Evolutionary conservation across 2,329 filamentous ascomycete species (phyloP).

Genomic region (Pestalotiopsis sp.): DNA sequence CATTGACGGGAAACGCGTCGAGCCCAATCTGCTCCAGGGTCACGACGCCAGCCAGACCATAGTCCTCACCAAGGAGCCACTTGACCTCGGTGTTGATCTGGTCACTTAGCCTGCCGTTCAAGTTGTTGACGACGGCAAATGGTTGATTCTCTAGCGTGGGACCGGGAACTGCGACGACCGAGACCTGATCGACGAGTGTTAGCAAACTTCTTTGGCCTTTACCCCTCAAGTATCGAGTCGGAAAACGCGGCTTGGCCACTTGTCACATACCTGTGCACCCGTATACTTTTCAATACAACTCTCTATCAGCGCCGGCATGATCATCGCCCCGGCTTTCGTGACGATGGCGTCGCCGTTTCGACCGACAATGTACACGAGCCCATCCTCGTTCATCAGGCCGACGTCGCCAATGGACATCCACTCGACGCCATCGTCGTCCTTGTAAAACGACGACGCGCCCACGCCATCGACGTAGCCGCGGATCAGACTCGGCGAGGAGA

Average conservation of each 20-base stretch:
- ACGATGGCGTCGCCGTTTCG: conserved; percentile 11
- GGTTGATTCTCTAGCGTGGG: neutral
- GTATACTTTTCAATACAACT: conserved; percentile 17
- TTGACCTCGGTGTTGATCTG: conserved; percentile 3
- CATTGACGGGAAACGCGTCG: conserved; percentile 13
- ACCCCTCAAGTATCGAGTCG: too few relatives aligned
- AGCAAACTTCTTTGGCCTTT: neutral
- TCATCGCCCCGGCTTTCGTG: conserved; percentile 6
- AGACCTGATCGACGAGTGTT: neutral
- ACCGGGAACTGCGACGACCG: neutral
- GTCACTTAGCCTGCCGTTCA: neutral
- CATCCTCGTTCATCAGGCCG: conserved; percentile 11
- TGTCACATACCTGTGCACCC: conserved; percentile 10
- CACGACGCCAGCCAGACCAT: conserved; percentile 10
- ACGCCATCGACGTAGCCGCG: neutral
- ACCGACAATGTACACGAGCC: conserved; percentile 17
- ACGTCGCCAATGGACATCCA: conserved; percentile 19
- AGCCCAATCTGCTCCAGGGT: conserved; percentile 15
- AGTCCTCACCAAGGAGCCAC: conserved; percentile 6
- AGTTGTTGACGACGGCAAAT: neutral
- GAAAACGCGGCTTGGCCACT: neutral
- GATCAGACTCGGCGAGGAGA: neutral
- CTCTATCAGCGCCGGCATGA: conserved; percentile 17
- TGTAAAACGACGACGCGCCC: neutral
- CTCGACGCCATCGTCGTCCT: neutral